These are phyloP conservation scores for Saprolegnia diclina DNA, from an alignment of 352 stramenopile genomes.

Conservation along the genomic window DNA sequence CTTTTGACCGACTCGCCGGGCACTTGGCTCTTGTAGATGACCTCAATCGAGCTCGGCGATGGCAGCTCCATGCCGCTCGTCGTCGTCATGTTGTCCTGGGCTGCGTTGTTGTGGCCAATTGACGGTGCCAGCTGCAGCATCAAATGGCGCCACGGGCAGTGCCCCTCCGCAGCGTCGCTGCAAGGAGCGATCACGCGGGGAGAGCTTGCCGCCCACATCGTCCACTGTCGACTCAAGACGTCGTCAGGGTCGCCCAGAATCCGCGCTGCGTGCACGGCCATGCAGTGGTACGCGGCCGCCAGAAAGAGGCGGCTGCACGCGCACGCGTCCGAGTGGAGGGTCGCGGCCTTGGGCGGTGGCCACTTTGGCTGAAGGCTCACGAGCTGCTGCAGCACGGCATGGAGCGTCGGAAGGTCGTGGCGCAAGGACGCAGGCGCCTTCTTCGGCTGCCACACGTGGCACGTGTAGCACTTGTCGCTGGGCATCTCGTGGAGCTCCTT, in stretches of 20 bases:
- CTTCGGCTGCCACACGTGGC: not conserved
- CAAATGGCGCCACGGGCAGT: not conserved
- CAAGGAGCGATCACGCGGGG: not conserved
- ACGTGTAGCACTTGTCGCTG: conserved; percentile 9
- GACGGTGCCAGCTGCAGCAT: not conserved
- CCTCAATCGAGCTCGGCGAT: conserved; percentile 30
- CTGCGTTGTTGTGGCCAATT: not conserved
- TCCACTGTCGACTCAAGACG: not conserved
- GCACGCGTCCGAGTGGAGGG: not conserved
- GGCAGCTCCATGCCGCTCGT: no score
- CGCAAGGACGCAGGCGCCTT: conserved; percentile 38
- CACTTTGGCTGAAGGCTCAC: not conserved
- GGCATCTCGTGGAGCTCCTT: conserved; percentile 32
- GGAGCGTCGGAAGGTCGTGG: conserved; percentile 58
- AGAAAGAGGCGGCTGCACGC: not conserved
- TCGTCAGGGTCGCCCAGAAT: not conserved
- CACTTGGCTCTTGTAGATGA: conserved; percentile 74
- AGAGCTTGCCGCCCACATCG: not conserved
- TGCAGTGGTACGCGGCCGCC: conserved; percentile 7
- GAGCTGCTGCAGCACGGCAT: conserved; percentile 34
- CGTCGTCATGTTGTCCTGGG: no score
- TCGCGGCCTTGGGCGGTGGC: not conserved
- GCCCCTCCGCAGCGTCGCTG: not conserved
- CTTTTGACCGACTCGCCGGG: conserved; percentile 55
- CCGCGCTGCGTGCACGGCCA: conserved; percentile 6